Conservation (phyloP, 2,329 filamentous ascomycete genomes). For the Beauveria sp. region DNA sequence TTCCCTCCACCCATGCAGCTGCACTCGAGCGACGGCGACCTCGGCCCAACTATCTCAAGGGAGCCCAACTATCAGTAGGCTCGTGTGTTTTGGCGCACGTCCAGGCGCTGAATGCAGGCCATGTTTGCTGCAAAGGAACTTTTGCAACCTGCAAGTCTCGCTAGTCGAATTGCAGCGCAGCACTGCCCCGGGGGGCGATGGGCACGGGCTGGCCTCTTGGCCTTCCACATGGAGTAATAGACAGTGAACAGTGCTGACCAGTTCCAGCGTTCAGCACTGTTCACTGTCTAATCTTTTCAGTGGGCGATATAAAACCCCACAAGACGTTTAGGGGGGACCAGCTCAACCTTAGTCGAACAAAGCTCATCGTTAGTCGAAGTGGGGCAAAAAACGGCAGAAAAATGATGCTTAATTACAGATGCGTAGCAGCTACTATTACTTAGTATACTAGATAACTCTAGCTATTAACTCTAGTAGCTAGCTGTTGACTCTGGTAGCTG, state of each 20-base stretch:
- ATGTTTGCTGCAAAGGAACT: background rate
- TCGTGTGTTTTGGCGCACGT: background rate
- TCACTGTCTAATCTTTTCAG: too few relatives aligned
- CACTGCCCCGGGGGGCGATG: background rate
- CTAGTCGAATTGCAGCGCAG: background rate
- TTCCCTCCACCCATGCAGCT: background rate
- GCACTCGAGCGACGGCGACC: background rate
- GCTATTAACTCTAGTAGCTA: too few relatives aligned
- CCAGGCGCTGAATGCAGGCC: background rate
- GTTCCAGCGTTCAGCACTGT: background rate
- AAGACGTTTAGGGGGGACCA: too few relatives aligned
- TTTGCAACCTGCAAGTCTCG: background rate
- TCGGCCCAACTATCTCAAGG: background rate
- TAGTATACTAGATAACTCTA: too few relatives aligned
- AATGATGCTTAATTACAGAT: too few relatives aligned
- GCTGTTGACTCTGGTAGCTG: too few relatives aligned
- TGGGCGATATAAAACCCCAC: too few relatives aligned
- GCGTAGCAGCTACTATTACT: too few relatives aligned
- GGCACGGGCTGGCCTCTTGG: background rate
- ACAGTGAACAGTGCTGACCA: too few relatives aligned
- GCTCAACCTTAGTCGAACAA: too few relatives aligned
- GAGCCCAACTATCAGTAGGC: background rate
- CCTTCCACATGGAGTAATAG: conserved; percentile 7
- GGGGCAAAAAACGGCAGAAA: too few relatives aligned
- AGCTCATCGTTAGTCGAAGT: too few relatives aligned